These are phyloP conservation scores for Phytopythium cucurbitacearum DNA, from an alignment of 352 stramenopile genomes.

Conservation along the genomic window DNA sequence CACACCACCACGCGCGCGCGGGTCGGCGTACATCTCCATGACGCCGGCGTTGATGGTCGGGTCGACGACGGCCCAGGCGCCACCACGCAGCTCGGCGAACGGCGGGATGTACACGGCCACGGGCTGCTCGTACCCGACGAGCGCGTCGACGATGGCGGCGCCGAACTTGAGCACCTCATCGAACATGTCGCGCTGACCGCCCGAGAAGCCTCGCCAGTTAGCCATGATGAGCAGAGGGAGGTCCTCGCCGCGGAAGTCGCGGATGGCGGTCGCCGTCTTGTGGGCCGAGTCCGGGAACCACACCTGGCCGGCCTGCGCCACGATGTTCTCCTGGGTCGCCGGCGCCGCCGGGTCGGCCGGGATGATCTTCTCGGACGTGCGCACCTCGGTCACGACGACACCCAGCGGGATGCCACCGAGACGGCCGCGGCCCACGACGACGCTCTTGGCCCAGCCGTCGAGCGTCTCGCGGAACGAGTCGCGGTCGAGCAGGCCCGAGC, in stretches of 20 bases:
- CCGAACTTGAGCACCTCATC: constrained; percentile 99
- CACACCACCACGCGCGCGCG: constrained; percentile 93
- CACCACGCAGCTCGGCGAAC: constrained; percentile 97
- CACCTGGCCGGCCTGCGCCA: constrained; percentile 98
- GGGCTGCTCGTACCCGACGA: constrained; percentile 98
- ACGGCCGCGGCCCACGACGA: constrained; percentile 96
- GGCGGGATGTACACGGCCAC: constrained; percentile 99
- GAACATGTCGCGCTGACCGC: constrained; percentile 99
- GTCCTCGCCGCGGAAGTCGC: constrained; percentile 99
- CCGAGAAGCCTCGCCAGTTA: constrained; percentile 99
- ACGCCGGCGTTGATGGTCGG: constrained; percentile 98
- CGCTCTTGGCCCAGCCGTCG: constrained; percentile 98
- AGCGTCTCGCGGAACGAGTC: constrained; percentile 98
- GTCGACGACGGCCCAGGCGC: constrained; percentile 99
- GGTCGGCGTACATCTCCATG: constrained; percentile 99
- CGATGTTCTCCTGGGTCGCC: constrained; percentile 94
- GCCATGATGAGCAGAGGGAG: constrained; percentile 99
- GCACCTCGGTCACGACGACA: constrained; percentile 98
- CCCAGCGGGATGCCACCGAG: constrained; percentile 98
- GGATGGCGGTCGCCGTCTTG: constrained; percentile 99
- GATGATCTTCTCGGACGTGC: constrained; percentile 95
- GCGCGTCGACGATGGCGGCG: constrained; percentile 98
- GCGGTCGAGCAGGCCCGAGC: constrained; percentile 97
- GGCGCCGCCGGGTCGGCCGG: constrained; percentile 97
- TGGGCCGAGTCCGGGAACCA: constrained; percentile 99